These are phyloP conservation scores for Tilletia caries DNA, from an alignment of 1,284 basidiomycete species.

Conservation along the genomic window DNA sequence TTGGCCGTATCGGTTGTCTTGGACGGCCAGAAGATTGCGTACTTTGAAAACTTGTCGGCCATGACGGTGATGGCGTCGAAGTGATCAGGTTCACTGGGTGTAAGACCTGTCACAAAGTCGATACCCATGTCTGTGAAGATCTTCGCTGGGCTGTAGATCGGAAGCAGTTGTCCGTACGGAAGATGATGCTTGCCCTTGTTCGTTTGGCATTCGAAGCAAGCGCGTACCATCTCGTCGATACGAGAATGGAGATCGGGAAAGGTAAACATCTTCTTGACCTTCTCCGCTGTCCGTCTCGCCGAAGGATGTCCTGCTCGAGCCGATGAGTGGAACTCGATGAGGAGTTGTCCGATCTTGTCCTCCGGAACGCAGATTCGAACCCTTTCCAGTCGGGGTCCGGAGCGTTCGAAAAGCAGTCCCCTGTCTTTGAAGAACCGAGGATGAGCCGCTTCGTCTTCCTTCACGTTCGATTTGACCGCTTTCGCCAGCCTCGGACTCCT, in stretches of 20 bases:
- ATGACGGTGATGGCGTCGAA: conserved; percentile 8
- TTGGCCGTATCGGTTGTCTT: neutral
- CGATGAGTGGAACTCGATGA: too few species aligned
- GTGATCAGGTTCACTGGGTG: neutral
- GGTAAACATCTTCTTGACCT: neutral
- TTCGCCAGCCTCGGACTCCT: too few species aligned
- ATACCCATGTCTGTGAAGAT: neutral
- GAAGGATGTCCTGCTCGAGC: too few species aligned
- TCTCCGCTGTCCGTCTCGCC: neutral
- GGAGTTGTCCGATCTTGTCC: too few species aligned
- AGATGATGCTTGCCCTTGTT: neutral
- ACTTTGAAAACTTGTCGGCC: neutral
- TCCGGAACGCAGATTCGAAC: too few species aligned
- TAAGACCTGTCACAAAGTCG: neutral
- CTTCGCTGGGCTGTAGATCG: neutral
- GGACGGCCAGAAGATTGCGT: neutral
- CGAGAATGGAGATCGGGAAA: neutral
- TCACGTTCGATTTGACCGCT: too few species aligned
- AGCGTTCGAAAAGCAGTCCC: too few species aligned
- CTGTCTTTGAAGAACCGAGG: too few species aligned
- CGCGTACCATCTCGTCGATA: neutral
- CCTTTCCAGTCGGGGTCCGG: too few species aligned
- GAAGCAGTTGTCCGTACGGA: neutral
- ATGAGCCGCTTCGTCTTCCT: too few species aligned
- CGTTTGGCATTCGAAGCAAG: neutral